Conservation (phyloP, 2,329 filamentous ascomycete species). For the Alternaria angustiovoidea region DNA sequence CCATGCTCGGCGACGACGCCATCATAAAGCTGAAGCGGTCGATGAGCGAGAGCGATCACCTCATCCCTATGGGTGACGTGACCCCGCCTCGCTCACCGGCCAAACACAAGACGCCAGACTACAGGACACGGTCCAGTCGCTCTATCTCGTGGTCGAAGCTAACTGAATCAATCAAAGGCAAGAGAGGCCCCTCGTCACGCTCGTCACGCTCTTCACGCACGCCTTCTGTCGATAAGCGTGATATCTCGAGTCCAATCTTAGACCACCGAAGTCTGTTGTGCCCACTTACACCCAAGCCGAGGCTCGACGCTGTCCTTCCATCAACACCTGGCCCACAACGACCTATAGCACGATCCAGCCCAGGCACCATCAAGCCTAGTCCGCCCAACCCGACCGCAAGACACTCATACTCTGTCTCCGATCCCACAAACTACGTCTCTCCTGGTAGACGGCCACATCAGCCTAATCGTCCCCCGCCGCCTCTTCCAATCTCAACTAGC, state of each 20-base stretch:
- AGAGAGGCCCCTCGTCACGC: constrained; percentile 22
- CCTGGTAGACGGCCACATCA: constrained; percentile 18
- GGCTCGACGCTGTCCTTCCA: constrained; percentile 7
- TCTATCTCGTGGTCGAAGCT: constrained; percentile 41
- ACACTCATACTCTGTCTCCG: constrained; percentile 33
- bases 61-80: constrained; percentile 24
- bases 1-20: constrained; percentile 28
- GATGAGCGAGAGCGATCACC: constrained; percentile 31
- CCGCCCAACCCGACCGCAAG: background rate
- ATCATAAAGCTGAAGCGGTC: constrained; percentile 37
- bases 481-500: constrained; percentile 20
- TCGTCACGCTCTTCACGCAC: constrained; percentile 21
- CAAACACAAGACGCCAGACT: constrained; percentile 2
- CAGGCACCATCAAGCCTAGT: constrained; percentile 7
- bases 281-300: constrained; percentile 16
- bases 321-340: constrained; percentile 1
- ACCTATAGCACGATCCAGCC: constrained; percentile 22
- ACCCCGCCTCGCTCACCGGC: constrained; percentile 25
- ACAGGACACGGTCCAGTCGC: constrained; percentile 21
- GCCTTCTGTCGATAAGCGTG: constrained; percentile 30
- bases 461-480: constrained; percentile 18
- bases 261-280: constrained; percentile 27
- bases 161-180: constrained; percentile 36
- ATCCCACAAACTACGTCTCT: constrained; percentile 29
- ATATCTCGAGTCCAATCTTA: constrained; percentile 39